A percentile compares a stretch with the other conserved stretches of the same genome.
Evolutionary conservation across 148 eudicot genomes (phyloP).

Genomic region (Salicornia ramosissima): DNA sequence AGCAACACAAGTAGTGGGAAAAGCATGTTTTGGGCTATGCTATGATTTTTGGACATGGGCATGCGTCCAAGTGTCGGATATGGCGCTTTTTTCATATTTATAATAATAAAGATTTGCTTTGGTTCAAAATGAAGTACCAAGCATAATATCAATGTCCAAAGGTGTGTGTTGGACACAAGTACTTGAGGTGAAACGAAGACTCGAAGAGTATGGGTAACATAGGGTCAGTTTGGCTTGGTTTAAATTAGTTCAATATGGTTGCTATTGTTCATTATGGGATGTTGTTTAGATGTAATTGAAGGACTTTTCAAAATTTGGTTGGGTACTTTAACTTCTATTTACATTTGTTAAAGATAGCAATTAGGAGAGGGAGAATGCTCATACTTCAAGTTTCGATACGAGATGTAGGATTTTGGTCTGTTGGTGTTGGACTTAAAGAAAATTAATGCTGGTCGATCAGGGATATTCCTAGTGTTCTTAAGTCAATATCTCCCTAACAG

Average conservation of each 20-base stretch:
- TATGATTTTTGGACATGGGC: too few relatives aligned
- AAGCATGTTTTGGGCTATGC: neutral
- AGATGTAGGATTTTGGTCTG: neutral
- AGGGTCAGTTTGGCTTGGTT: neutral
- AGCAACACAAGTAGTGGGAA: neutral
- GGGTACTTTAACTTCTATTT: too few relatives aligned
- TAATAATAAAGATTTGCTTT: too few relatives aligned
- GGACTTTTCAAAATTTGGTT: neutral
- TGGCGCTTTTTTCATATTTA: too few relatives aligned
- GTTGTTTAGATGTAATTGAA: neutral
- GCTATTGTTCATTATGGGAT: neutral
- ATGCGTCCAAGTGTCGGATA: too few relatives aligned
- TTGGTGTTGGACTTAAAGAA: neutral
- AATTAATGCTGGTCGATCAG: neutral
- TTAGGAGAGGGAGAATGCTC: neutral
- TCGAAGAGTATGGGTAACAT: too few relatives aligned
- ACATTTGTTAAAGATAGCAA: neutral
- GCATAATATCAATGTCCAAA: too few relatives aligned
- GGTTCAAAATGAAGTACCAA: too few relatives aligned
- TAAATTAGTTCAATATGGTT: neutral
- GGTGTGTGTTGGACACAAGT: too few relatives aligned
- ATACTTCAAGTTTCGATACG: neutral
- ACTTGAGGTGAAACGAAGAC: too few relatives aligned
- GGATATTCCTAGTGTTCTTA: neutral
- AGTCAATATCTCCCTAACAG: neutral